A percentile compares a stretch with the other conserved stretches of the same genome.
These are phyloP conservation scores for Candida berthetii DNA, from an alignment of 805 yeast genomes.

Conservation along the genomic window DNA sequence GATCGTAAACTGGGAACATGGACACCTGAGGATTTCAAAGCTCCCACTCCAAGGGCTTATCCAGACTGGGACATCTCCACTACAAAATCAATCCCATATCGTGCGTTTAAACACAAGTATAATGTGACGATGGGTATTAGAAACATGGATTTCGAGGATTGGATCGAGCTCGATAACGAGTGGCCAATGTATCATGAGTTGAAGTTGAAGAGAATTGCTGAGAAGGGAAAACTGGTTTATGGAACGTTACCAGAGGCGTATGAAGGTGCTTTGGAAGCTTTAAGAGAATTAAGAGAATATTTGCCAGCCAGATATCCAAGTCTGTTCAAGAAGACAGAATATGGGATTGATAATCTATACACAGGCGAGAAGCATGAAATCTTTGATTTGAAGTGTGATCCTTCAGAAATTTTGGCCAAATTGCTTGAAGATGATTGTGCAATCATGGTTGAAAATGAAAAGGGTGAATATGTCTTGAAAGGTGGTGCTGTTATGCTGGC, in stretches of 20 bases:
- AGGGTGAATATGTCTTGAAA: conserved; percentile 50
- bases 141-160: conserved; percentile 49
- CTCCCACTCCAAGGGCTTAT: conserved; percentile 44
- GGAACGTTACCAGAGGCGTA: conserved; percentile 46
- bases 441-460: conserved; percentile 52
- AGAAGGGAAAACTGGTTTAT: conserved; percentile 39
- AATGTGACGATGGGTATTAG: conserved; percentile 67
- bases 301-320: conserved; percentile 55
- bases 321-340: conserved; percentile 37
- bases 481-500: conserved; percentile 62
- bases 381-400: conserved; percentile 37
- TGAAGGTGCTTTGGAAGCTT: conserved; percentile 48
- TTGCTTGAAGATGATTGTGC: conserved; percentile 65
- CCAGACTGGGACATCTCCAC: conserved; percentile 41
- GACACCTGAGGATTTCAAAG: conserved; percentile 43
- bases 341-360: conserved; percentile 42
- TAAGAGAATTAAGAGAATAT: conserved; percentile 45
- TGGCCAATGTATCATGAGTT: conserved; percentile 50
- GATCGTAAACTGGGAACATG: conserved; percentile 43
- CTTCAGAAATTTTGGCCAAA: conserved; percentile 50
- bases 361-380: conserved; percentile 45
- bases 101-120: conserved; percentile 63
- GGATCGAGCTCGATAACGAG: conserved; percentile 68
- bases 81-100: conserved; percentile 53
- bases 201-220: conserved; percentile 42